These are phyloP conservation scores for Hygrocybe coccinea DNA, from an alignment of 768 basidiomycete genomes.

Conservation along the genomic window DNA sequence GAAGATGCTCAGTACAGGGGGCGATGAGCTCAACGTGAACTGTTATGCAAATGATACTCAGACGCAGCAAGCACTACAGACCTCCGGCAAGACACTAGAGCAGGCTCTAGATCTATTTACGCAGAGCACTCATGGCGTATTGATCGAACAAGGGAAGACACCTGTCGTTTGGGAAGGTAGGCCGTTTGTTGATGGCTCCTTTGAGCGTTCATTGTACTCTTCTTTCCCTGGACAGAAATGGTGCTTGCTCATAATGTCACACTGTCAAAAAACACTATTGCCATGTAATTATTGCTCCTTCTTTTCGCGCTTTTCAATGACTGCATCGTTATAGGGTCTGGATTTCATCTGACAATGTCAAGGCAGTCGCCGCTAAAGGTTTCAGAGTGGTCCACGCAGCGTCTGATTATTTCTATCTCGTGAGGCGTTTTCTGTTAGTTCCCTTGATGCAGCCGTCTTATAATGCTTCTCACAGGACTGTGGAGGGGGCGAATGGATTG, in stretches of 20 bases:
- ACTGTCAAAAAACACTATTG: conserved; percentile 47
- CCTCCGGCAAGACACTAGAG: conserved; percentile 49
- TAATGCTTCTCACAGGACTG: conserved; percentile 46
- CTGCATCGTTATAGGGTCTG: conserved; percentile 49
- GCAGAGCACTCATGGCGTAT: conserved; percentile 50
- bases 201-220: conserved; percentile 23
- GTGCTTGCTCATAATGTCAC: conserved; percentile 51
- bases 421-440: conserved; percentile 21
- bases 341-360: conserved; percentile 61
- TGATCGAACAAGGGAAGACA: conserved; percentile 57
- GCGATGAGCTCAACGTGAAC: conserved; percentile 69
- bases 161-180: conserved; percentile 80
- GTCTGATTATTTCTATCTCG: conserved; percentile 75
- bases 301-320: conserved; percentile 1
- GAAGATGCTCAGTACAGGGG: conserved; percentile 71
- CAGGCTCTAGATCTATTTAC: conserved; percentile 64
- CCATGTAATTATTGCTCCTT: conserved; percentile 40
- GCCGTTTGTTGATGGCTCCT: conserved; percentile 5
- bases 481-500: conserved; percentile 69
- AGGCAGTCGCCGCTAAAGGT: conserved; percentile 55
- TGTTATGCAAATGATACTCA: conserved; percentile 61
- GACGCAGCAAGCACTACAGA: conserved; percentile 53
- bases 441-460: not conserved
- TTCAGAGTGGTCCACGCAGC: conserved; percentile 63
- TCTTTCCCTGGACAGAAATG: conserved; percentile 55